phyloP scores from a whole-genome alignment of 2,329 filamentous ascomycete genomes.

The Neoascochyta sp. region DNA sequence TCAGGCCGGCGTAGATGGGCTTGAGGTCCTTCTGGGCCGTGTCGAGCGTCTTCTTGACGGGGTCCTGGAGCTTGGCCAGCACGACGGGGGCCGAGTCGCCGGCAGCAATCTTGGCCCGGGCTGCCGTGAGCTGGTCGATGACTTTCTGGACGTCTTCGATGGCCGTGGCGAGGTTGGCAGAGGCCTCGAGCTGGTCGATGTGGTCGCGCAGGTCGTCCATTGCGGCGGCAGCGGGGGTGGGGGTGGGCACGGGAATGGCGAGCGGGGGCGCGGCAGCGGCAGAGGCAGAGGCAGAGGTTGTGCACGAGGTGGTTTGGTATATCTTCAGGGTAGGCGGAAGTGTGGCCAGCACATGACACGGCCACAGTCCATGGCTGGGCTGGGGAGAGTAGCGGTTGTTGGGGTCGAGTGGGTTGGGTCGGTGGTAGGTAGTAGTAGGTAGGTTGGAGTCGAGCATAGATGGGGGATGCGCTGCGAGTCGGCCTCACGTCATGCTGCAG shows the following conservation, averaged over 20 bases:
- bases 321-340: slow-evolving; percentile 9
- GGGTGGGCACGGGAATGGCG: slow-evolving; percentile 6
- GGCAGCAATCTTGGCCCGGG: slow-evolving; percentile 68
- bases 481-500: slow-evolving; percentile 6
- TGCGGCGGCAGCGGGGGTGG: too few relatives aligned
- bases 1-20: slow-evolving; percentile 76
- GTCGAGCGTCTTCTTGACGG: slow-evolving; percentile 77
- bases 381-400: too few relatives aligned
- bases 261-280: slow-evolving; percentile 2
- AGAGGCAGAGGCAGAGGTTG: background rate
- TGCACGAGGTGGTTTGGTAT: slow-evolving; percentile 1
- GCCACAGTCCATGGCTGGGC: slow-evolving; percentile 22
- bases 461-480: slow-evolving; percentile 5
- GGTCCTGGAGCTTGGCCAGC: slow-evolving; percentile 80
- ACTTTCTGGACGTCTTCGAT: slow-evolving; percentile 79
- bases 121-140: slow-evolving; percentile 70
- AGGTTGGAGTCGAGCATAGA: slow-evolving; percentile 4
- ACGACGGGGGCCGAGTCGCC: slow-evolving; percentile 58
- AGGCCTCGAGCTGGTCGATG: slow-evolving; percentile 66
- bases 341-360: slow-evolving; percentile 17
- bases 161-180: slow-evolving; percentile 65
- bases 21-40: slow-evolving; percentile 76
- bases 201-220: slow-evolving; percentile 71
- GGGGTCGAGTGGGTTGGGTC: slow-evolving; percentile 6
- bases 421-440: too few relatives aligned